These are phyloP conservation scores for Amborella trichopoda DNA, from an alignment of 164 flowering plant species.

Conservation along the genomic window DNA sequence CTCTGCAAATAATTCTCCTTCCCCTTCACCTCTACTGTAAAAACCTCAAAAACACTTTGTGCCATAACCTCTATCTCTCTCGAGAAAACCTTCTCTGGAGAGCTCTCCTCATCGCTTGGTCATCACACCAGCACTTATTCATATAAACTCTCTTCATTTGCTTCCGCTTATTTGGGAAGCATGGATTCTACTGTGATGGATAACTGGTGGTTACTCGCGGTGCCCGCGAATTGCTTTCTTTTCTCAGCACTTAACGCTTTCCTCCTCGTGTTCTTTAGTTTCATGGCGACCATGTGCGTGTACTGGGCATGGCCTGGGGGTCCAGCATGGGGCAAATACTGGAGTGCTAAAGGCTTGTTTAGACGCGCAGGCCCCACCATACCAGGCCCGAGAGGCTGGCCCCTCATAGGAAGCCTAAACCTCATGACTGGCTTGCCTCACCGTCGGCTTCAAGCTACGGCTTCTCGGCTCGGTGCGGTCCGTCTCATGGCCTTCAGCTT, in stretches of 20 bases:
- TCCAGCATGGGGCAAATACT: slow-evolving; percentile 49
- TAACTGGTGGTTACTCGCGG: slow-evolving; percentile 25
- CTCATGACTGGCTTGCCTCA: slow-evolving; percentile 26
- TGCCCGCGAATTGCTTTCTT: slow-evolving; percentile 22
- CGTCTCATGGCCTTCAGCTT: slow-evolving; percentile 39
- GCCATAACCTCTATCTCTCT: no score
- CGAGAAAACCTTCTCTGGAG: no score
- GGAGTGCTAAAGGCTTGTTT: background rate
- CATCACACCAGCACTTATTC: no score
- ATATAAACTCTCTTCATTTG: no score
- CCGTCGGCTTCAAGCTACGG: slow-evolving; percentile 19
- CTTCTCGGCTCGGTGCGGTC: slow-evolving; percentile 10
- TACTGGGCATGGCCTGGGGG: slow-evolving; percentile 46
- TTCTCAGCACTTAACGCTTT: slow-evolving; percentile 8
- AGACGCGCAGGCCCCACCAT: slow-evolving; percentile 6
- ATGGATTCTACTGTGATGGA: slow-evolving; percentile 19
- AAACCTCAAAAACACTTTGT: no score
- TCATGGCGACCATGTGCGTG: slow-evolving; percentile 14
- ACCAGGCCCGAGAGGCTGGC: slow-evolving; percentile 33
- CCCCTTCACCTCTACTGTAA: no score
- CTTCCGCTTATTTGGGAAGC: no score
- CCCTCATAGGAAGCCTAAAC: slow-evolving; percentile 28
- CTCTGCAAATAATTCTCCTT: no score
- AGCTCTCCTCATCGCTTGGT: no score
- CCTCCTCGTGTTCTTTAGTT: slow-evolving; percentile 3